These are phyloP conservation scores for Castanea crenata DNA, from an alignment of 306 rosid genomes.

Conservation along the genomic window DNA sequence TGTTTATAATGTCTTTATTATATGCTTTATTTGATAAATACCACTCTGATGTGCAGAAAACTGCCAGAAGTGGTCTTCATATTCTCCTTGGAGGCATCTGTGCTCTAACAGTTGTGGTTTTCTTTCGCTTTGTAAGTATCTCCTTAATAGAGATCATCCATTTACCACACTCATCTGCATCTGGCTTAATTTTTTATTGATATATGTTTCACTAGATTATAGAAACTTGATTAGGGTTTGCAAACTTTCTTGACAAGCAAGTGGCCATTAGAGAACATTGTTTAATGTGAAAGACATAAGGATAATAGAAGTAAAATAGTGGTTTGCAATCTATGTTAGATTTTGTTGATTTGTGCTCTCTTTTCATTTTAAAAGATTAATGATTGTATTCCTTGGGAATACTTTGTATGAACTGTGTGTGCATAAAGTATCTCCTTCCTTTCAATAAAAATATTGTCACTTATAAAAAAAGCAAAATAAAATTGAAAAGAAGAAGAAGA, in stretches of 20 bases:
- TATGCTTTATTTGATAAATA: conserved; percentile 12
- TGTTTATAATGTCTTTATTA: conserved; percentile 7
- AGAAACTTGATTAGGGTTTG: background rate
- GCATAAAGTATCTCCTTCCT: too few relatives aligned
- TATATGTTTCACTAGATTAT: conserved; percentile 19
- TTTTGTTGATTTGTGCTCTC: too few relatives aligned
- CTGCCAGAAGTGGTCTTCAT: conserved; percentile 92
- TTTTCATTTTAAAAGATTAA: too few relatives aligned
- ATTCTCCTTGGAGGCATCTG: conserved; percentile 95
- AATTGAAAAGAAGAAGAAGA: too few relatives aligned
- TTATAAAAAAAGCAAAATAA: too few relatives aligned
- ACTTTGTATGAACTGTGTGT: too few relatives aligned
- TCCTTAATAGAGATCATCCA: conserved; percentile 4
- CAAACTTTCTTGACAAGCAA: background rate
- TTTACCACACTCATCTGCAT: conserved; percentile 6
- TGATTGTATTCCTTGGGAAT: too few relatives aligned
- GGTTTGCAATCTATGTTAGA: too few relatives aligned
- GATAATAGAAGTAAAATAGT: background rate
- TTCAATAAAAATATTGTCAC: too few relatives aligned
- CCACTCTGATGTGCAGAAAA: conserved; percentile 60
- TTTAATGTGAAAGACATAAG: background rate
- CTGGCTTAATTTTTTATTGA: background rate
- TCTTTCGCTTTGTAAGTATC: conserved; percentile 92
- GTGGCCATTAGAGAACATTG: background rate
- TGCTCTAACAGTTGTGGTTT: conserved; percentile 89